Evolutionary conservation across 2,329 filamentous ascomycete species (phyloP), one percentile per base, ranked within the genome.

Genomic region (Arthroderma sp.): DNA sequence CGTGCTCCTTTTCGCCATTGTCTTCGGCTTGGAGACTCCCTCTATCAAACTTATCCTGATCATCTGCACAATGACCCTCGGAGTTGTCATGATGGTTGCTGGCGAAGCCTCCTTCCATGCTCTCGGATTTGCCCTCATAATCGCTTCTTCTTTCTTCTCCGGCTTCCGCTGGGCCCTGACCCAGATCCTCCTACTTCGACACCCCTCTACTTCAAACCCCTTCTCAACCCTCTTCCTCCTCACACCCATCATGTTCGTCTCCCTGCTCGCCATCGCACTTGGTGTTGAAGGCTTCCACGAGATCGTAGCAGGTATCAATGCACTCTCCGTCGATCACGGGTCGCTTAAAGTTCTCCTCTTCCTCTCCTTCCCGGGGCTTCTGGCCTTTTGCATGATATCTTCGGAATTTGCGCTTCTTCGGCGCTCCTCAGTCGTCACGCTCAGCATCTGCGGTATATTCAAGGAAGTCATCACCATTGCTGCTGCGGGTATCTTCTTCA

Each of bases 81-180:
- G 93, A 60, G 91, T 98, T 7, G 79, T 98, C 61, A 94, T 97
- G 84, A 98, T 98, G 93, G 93, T 97, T 0, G 89, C 90, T 4
- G 93, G 91, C 60, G 93, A 98, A 73, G 85, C 94, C 38, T 84
- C 89, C 54, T 98, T 98, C 73, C 84, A 90, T 65, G 78, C 86
- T 0, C 79, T 88, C 31, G 93, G 93, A 43, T 98, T 98, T 71
- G 73, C 89, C 51, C 85, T 98, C 62, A 87, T 97, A 73, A 97
- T 98, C 71, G 84, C 86, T 0, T 91, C 93, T 11, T 88, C 90
- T 55, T 93, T 95, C 74, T 95, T 95, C 69, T 95, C 90, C 1
- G 93, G 93, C 56, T 95, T 98, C 75, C 86, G 93, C 65, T 98
- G 93, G 93, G 88, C 83, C n/a, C 76, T 98, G n/a, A 97, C 93